phyloP scores from a whole-genome alignment of 2,329 filamentous ascomycete genomes.

The Fusarium haematococcum region DNA sequence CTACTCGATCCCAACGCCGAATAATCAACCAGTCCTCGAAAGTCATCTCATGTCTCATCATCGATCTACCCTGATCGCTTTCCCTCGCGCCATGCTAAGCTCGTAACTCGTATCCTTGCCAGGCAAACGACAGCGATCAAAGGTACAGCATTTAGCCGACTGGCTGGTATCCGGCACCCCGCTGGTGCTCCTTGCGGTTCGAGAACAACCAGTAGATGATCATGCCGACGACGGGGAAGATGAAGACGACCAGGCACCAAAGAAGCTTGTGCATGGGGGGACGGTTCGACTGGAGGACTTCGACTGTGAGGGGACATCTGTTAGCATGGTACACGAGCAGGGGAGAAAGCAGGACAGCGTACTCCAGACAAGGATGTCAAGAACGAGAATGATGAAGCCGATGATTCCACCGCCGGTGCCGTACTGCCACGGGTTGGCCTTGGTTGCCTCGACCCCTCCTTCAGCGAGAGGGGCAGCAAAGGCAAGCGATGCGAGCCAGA shows the following conservation, averaged over 20 bases:
- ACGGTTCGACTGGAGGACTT: constrained; percentile 73
- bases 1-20: not conserved
- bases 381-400: constrained; percentile 70
- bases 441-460: constrained; percentile 48
- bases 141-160: not conserved
- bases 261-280: constrained; percentile 68
- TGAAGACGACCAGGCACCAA: constrained; percentile 72
- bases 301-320: constrained; percentile 57
- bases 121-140: not conserved
- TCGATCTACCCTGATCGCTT: not conserved
- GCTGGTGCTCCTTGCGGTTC: constrained; percentile 67
- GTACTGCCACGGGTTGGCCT: constrained; percentile 64
- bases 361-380: constrained; percentile 74
- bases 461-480: constrained; percentile 56
- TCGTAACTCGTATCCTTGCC: not conserved
- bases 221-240: constrained; percentile 72
- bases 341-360: constrained; percentile 46
- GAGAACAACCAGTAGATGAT: constrained; percentile 74
- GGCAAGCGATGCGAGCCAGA: constrained; percentile 61
- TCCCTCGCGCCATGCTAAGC: not conserved
- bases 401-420: constrained; percentile 71
- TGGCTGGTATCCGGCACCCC: constrained; percentile 65
- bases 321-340: constrained; percentile 29
- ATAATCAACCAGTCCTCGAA: not conserved
- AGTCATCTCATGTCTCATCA: not conserved